Conservation (phyloP, 331 rosid species). For the Malus hybrid region DNA sequence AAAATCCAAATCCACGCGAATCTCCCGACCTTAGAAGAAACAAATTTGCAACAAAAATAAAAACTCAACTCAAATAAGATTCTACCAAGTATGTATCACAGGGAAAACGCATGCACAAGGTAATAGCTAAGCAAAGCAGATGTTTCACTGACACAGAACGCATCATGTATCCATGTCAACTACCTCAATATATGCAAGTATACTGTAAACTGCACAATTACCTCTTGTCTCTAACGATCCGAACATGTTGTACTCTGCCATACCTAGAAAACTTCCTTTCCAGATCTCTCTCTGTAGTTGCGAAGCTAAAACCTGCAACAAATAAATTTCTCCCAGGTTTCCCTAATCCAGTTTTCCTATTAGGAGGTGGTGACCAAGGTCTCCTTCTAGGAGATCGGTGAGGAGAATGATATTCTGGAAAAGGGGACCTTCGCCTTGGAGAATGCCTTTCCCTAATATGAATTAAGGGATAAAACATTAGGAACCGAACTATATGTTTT, state of each 20-base stretch:
- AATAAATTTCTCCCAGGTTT: constrained; percentile 9
- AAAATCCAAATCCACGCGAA: constrained; percentile 9
- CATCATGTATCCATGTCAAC: not conserved
- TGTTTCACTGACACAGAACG: not conserved
- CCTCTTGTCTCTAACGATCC: constrained; percentile 11
- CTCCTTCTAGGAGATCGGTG: not conserved
- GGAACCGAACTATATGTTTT: not conserved
- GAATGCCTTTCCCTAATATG: not conserved
- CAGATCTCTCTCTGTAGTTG: constrained; percentile 6
- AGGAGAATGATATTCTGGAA: not conserved
- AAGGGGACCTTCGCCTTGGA: not conserved
- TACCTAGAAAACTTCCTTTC: constrained; percentile 4
- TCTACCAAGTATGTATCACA: not conserved
- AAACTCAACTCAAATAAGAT: not conserved
- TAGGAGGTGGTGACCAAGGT: constrained; percentile 7
- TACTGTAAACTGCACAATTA: not conserved
- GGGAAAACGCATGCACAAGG: not conserved
- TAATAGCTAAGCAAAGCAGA: not conserved
- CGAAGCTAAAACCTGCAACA: constrained; percentile 9
- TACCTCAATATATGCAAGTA: not conserved
- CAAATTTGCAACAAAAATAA: not conserved
- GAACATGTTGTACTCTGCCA: constrained; percentile 4
- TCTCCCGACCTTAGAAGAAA: constrained; percentile 1
- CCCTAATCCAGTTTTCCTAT: constrained; percentile 10
- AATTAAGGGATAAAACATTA: not conserved